Evolutionary conservation across 2,329 filamentous ascomycete species (phyloP).

Genomic region (Tolypocladium album): DNA sequence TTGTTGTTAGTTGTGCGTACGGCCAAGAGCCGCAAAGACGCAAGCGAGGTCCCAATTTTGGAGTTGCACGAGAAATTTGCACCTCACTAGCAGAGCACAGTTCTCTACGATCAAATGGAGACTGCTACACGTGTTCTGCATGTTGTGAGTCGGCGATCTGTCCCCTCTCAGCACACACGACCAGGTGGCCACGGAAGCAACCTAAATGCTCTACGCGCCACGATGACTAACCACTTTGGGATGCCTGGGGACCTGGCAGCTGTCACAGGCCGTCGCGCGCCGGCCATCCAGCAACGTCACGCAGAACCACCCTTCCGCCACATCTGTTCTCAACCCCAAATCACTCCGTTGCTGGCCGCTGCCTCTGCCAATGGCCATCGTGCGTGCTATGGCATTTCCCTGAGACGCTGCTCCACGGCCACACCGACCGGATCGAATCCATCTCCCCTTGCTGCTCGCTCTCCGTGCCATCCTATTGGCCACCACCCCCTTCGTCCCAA

Average conservation of each 20-base stretch:
- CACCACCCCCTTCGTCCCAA: background rate
- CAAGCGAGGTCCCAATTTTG: too few species aligned
- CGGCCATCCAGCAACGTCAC: background rate
- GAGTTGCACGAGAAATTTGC: background rate
- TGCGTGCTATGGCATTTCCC: background rate
- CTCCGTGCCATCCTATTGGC: background rate
- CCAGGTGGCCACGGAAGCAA: background rate
- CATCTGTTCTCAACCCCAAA: background rate
- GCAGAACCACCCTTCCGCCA: background rate
- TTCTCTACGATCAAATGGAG: too few species aligned
- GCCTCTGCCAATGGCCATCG: background rate
- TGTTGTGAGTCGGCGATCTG: too few species aligned
- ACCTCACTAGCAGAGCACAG: background rate
- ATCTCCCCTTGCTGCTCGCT: background rate
- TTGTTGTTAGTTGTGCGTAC: background rate
- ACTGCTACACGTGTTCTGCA: background rate
- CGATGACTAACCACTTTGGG: background rate
- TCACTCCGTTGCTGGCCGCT: background rate
- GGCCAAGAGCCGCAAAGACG: background rate
- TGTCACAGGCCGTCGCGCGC: background rate
- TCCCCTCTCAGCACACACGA: too few species aligned
- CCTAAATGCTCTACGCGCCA: background rate
- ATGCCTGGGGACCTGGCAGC: background rate
- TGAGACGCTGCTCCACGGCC: background rate
- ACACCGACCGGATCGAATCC: background rate